These are phyloP conservation scores for Aspergillus egyptiacus DNA, from an alignment of 495 filamentous ascomycete species.

Conservation along the genomic window DNA sequence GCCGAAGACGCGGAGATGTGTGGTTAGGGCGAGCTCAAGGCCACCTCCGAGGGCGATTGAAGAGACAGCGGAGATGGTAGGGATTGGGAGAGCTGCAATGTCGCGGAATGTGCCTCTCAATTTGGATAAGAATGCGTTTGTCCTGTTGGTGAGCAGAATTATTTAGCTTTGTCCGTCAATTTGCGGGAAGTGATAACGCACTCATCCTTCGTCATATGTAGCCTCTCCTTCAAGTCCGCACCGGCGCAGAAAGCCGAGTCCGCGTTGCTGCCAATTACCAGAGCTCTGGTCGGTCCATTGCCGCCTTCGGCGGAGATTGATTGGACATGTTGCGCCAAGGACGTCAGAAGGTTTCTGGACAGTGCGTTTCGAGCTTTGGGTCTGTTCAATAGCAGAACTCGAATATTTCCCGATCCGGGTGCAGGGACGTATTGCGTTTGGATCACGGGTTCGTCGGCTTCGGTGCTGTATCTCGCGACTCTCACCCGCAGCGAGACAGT, in stretches of 20 bases:
- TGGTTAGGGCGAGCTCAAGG: slow-evolving; percentile 81
- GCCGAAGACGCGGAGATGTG: slow-evolving; percentile 76
- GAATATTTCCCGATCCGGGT: slow-evolving; percentile 75
- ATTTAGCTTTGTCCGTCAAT: not conserved
- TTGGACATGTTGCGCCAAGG: slow-evolving; percentile 63
- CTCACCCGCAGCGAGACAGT: slow-evolving; percentile 24
- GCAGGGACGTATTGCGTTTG: slow-evolving; percentile 67
- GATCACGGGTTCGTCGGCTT: slow-evolving; percentile 49
- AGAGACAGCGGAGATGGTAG: slow-evolving; percentile 79
- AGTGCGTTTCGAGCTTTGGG: slow-evolving; percentile 85
- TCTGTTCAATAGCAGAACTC: slow-evolving; percentile 79
- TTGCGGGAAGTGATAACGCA: slow-evolving; percentile 17
- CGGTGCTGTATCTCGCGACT: slow-evolving; percentile 35
- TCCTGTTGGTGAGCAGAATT: slow-evolving; percentile 44
- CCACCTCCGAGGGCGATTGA: slow-evolving; percentile 85
- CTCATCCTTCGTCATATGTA: slow-evolving; percentile 66
- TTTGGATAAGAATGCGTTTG: slow-evolving; percentile 63
- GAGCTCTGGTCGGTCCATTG: slow-evolving; percentile 58
- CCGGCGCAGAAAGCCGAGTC: slow-evolving; percentile 88
- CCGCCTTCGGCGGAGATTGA: slow-evolving; percentile 63
- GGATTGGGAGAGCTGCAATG: slow-evolving; percentile 69
- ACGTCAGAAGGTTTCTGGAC: slow-evolving; percentile 65
- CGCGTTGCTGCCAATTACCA: slow-evolving; percentile 72
- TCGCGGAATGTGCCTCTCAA: slow-evolving; percentile 66
- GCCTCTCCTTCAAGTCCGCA: slow-evolving; percentile 87